These are phyloP conservation scores for Trametes cingulata DNA, from an alignment of 768 basidiomycete species.

Conservation along the genomic window DNA sequence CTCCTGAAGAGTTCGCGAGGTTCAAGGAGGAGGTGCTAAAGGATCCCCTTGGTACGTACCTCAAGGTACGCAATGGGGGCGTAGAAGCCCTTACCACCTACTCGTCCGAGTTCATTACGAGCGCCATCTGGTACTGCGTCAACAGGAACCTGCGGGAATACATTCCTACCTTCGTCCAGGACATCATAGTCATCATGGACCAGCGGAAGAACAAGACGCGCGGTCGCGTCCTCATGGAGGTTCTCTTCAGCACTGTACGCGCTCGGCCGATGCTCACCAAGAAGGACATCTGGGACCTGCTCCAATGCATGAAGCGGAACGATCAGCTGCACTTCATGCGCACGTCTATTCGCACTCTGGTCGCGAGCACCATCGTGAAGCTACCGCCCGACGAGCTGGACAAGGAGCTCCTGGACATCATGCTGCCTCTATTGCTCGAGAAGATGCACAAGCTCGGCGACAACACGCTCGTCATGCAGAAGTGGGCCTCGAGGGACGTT, in stretches of 20 bases:
- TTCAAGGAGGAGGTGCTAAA: not conserved
- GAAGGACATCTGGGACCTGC: not conserved
- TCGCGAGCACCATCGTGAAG: not conserved
- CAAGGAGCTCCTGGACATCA: not conserved
- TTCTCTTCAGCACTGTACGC: not conserved
- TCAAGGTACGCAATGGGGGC: not conserved
- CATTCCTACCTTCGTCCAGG: constrained; percentile 9
- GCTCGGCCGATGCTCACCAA: not conserved
- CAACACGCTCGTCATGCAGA: not conserved
- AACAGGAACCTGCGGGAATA: not conserved
- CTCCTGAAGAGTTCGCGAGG: not conserved
- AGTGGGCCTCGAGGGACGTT: not conserved
- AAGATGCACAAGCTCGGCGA: not conserved
- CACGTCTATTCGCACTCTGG: not conserved
- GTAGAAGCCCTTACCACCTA: not conserved
- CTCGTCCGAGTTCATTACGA: not conserved
- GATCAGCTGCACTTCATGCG: not conserved
- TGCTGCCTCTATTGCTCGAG: constrained; percentile 8
- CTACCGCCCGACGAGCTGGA: constrained; percentile 3
- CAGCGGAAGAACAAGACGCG: not conserved
- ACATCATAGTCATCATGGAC: constrained; percentile 6
- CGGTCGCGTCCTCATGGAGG: not conserved
- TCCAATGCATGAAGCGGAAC: constrained; percentile 3
- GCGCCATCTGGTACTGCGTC: constrained; percentile 2
- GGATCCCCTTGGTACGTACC: constrained; percentile 3